A percentile compares a stretch with the other conserved stretches of the same genome.
These are phyloP conservation scores for Aspergillus carbonarius DNA, from an alignment of 2,329 filamentous ascomycete species.

Conservation along the genomic window DNA sequence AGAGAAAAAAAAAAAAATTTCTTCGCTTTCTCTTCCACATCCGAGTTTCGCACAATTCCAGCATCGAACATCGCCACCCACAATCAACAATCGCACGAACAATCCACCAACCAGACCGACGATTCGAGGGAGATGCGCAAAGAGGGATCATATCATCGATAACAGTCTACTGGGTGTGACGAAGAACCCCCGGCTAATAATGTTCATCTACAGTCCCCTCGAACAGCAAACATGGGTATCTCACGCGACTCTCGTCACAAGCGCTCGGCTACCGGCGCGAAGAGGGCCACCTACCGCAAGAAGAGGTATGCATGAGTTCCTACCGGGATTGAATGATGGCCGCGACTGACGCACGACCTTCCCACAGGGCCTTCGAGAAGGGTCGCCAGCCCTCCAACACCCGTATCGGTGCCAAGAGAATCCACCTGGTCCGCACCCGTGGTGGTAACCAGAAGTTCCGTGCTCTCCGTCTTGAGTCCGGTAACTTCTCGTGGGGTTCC, in stretches of 20 bases:
- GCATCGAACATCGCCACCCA: not conserved
- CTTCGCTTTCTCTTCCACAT: not conserved
- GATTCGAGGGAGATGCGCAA: not conserved
- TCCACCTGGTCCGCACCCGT: constrained; percentile 95
- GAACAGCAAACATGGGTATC: constrained; percentile 95
- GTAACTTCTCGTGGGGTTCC: constrained; percentile 99
- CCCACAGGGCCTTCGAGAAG: constrained; percentile 98
- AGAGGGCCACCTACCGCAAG: constrained; percentile 85
- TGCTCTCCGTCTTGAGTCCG: constrained; percentile 94
- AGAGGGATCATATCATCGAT: not conserved
- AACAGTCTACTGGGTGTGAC: constrained; percentile 2
- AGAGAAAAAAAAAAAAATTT: not conserved
- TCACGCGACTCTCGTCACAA: constrained; percentile 99
- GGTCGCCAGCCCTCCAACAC: constrained; percentile 99
- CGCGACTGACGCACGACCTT: constrained; percentile 55
- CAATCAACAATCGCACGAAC: not conserved
- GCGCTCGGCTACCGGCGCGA: constrained; percentile 98
- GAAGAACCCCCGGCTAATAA: constrained; percentile 4
- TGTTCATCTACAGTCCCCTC: constrained; percentile 37
- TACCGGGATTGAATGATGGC: constrained; percentile 40
- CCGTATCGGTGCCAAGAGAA: constrained; percentile 95
- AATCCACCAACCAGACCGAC: not conserved
- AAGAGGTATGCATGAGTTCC: constrained; percentile 57
- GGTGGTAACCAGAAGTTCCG: constrained; percentile 99
- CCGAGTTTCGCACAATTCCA: not conserved